These are phyloP conservation scores for Heliocybe sulcata DNA, from an alignment of 1,284 basidiomycete species.

Conservation along the genomic window DNA sequence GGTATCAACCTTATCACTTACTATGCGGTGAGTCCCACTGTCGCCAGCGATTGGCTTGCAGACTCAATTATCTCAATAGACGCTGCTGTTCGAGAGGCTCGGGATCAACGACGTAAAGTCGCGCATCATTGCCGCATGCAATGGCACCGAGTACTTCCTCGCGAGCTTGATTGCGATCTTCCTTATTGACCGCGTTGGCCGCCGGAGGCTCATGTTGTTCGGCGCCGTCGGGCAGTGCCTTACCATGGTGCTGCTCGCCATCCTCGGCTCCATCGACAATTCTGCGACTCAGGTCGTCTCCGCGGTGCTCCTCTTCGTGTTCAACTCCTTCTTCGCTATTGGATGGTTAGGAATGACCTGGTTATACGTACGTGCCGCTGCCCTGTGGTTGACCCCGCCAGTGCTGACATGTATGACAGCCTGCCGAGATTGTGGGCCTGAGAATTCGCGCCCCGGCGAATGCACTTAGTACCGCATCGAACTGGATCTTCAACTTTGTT, in stretches of 20 bases:
- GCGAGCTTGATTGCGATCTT: conserved; percentile 51
- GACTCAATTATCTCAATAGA: conserved; percentile 23
- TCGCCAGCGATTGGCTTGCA: background rate
- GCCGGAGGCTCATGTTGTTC: conserved; percentile 63
- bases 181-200: conserved; percentile 56
- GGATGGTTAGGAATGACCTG: conserved; percentile 73
- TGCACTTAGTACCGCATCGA: conserved; percentile 60
- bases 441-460: conserved; percentile 63
- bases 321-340: conserved; percentile 67
- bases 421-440: conserved; percentile 59
- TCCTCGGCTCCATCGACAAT: conserved; percentile 44
- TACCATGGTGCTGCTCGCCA: conserved; percentile 53
- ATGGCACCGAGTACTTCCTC: conserved; percentile 64
- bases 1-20: conserved; percentile 65
- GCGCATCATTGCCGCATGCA: conserved; percentile 61
- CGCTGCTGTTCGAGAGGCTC: conserved; percentile 50
- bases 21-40: conserved; percentile 16
- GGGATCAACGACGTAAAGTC: conserved; percentile 54
- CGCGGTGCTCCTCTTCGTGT: conserved; percentile 57
- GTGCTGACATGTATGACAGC: conserved; percentile 23
- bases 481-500: conserved; percentile 62
- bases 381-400: background rate
- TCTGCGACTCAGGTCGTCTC: conserved; percentile 42
- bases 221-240: conserved; percentile 59
- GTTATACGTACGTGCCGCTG: conserved; percentile 41